phyloP scores from a whole-genome alignment of 192 early-diverging fungal genomes.

The Backusella mclennaniae region DNA sequence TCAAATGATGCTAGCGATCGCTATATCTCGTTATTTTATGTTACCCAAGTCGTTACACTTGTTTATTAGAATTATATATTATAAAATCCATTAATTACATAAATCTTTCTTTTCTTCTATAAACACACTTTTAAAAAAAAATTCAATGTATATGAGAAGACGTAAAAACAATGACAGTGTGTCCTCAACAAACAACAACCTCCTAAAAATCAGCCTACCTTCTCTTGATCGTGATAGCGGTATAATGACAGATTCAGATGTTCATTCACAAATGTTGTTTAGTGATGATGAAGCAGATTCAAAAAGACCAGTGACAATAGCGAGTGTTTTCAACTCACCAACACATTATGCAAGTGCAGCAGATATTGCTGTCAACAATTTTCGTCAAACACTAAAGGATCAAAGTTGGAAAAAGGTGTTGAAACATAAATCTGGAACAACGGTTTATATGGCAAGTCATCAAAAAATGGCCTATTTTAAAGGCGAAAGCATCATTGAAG shows the following conservation, averaged over 20 bases:
- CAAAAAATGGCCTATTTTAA: constrained; percentile 45
- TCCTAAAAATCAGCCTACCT: neutral
- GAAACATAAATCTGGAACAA: constrained; percentile 45
- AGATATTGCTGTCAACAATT: constrained; percentile 31
- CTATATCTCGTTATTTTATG: neutral
- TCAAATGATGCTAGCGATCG: neutral
- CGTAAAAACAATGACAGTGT: neutral
- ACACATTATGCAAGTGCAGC: constrained; percentile 36
- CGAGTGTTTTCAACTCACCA: neutral
- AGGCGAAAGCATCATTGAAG: constrained; percentile 42
- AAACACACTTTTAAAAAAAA: neutral
- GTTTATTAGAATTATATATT: neutral
- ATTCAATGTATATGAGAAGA: neutral
- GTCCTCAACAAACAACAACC: neutral
- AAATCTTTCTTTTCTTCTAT: neutral
- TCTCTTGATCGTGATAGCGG: constrained; percentile 23
- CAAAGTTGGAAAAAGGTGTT: constrained; percentile 47
- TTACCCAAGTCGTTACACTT: neutral
- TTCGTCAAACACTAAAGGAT: constrained; percentile 36
- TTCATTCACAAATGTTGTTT: constrained; percentile 2
- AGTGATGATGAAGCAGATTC: constrained; percentile 17
- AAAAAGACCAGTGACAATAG: neutral
- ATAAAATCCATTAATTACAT: neutral
- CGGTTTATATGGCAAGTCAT: constrained; percentile 39
- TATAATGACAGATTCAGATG: constrained; percentile 13